Evolutionary conservation across 768 basidiomycete species (phyloP).

Genomic region (Tulasnella sp.): DNA sequence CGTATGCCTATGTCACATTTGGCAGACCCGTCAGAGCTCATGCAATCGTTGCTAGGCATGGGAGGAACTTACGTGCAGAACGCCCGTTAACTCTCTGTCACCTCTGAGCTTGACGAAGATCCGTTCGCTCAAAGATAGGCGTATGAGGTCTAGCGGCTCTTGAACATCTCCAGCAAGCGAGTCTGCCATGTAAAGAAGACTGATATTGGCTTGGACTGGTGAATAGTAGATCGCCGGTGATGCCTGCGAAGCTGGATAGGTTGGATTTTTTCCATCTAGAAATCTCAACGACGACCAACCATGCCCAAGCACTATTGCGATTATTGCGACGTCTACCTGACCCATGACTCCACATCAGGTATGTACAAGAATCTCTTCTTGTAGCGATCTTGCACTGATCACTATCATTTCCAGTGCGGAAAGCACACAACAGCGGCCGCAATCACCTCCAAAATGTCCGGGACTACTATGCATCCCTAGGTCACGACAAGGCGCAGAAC

Average conservation of each 20-base stretch:
- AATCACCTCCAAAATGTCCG: constrained; percentile 95
- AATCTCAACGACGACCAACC: constrained; percentile 10
- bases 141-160: constrained; percentile 95
- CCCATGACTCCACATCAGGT: constrained; percentile 92
- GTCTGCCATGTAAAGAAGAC: constrained; percentile 16
- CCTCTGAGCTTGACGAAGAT: constrained; percentile 97
- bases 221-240: no score
- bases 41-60: neutral
- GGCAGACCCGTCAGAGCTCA: neutral
- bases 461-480: constrained; percentile 81
- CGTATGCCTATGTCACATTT: constrained; percentile 70
- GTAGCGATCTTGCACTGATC: constrained; percentile 14
- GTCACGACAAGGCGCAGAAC: constrained; percentile 92
- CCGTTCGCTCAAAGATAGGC: constrained; percentile 91
- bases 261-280: neutral
- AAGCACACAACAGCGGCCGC: constrained; percentile 95
- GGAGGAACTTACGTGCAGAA: constrained; percentile 65
- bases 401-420: constrained; percentile 55
- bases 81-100: constrained; percentile 82
- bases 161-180: constrained; percentile 53
- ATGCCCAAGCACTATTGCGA: constrained; percentile 85
- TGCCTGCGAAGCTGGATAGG: neutral
- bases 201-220: neutral
- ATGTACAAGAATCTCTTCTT: constrained; percentile 25
- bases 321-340: constrained; percentile 88